phyloP scores from a whole-genome alignment of 805 yeast genomes.

The Naumovozyma baii region DNA sequence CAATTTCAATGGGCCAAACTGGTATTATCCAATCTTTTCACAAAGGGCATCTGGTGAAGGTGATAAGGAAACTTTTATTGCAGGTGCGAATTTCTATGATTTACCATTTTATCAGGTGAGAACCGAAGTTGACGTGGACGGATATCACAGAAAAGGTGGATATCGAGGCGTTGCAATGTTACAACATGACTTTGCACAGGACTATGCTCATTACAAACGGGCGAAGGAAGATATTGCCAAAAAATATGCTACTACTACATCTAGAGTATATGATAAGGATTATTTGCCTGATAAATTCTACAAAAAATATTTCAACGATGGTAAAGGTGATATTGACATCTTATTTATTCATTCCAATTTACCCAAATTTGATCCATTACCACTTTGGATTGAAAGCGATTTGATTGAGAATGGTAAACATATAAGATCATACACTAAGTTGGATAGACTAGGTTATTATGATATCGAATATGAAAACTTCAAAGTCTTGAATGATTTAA shows the following conservation, averaged over 20 bases:
- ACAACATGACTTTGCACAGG: slow-evolving; percentile 60
- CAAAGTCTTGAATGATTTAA: slow-evolving; percentile 13
- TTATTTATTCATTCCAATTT: slow-evolving; percentile 33
- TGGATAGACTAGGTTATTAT: slow-evolving; percentile 15
- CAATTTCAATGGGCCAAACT: slow-evolving; percentile 57
- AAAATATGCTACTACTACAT: slow-evolving; percentile 2
- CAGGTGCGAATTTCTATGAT: slow-evolving; percentile 45
- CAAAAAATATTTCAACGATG: slow-evolving; percentile 11
- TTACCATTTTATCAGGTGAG: slow-evolving; percentile 41
- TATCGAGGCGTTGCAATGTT: slow-evolving; percentile 71
- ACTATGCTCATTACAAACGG: slow-evolving; percentile 30
- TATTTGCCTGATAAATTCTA: slow-evolving; percentile 15
- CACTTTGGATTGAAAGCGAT: slow-evolving; percentile 15
- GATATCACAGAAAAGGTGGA: slow-evolving; percentile 28
- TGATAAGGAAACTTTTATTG: slow-evolving; percentile 65
- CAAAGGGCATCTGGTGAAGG: slow-evolving; percentile 81
- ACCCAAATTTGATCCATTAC: slow-evolving; percentile 33
- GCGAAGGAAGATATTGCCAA: slow-evolving; percentile 15
- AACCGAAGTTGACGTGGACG: slow-evolving; percentile 32
- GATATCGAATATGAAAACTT: slow-evolving; percentile 25
- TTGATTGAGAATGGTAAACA: slow-evolving; percentile 18
- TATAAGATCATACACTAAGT: slow-evolving; percentile 16
- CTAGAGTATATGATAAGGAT: slow-evolving; percentile 8
- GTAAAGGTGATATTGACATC: slow-evolving; percentile 9
- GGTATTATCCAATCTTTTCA: slow-evolving; percentile 59